These are phyloP conservation scores for Elsinoe arachidis DNA, from an alignment of 2,329 filamentous ascomycete species.

Conservation along the genomic window DNA sequence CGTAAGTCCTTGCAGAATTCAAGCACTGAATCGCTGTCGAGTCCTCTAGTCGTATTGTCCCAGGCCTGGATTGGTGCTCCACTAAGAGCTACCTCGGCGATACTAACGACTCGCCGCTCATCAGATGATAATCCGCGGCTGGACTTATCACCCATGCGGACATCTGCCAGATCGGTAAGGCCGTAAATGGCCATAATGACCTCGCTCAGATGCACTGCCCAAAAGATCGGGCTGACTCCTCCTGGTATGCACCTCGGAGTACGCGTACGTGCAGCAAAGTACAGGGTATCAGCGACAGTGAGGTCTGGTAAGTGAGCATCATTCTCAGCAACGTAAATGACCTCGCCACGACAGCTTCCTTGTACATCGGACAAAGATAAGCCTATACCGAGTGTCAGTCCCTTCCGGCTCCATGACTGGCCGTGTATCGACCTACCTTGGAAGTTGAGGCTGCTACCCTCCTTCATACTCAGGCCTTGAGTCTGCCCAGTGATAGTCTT, in stretches of 20 bases:
- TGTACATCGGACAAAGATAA: conserved; percentile 62
- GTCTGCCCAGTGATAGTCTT: conserved; percentile 57
- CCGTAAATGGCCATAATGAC: conserved; percentile 50
- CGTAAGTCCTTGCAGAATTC: conserved; percentile 50
- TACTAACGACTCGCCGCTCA: conserved; percentile 50
- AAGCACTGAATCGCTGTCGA: conserved; percentile 50
- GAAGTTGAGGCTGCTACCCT: conserved; percentile 31
- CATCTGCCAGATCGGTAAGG: conserved; percentile 51
- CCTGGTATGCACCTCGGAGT: conserved; percentile 42
- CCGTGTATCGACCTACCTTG: conserved; percentile 37
- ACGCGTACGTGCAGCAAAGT: conserved; percentile 50
- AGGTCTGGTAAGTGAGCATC: conserved; percentile 49
- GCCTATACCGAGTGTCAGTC: conserved; percentile 13
- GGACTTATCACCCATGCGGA: conserved; percentile 50
- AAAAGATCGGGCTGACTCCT: conserved; percentile 50
- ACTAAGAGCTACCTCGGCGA: conserved; percentile 45
- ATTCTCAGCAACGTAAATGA: conserved; percentile 39
- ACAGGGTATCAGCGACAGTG: conserved; percentile 48
- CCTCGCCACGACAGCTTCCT: conserved; percentile 57
- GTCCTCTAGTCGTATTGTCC: conserved; percentile 43
- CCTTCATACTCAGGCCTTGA: conserved; percentile 1
- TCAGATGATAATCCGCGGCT: conserved; percentile 55
- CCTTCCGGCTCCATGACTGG: background rate
- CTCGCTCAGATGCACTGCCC: conserved; percentile 53
- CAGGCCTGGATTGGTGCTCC: conserved; percentile 35